Base-by-base conservation (phyloP, 179 eudicot genomes). In the Beta lomatogona region DNA sequence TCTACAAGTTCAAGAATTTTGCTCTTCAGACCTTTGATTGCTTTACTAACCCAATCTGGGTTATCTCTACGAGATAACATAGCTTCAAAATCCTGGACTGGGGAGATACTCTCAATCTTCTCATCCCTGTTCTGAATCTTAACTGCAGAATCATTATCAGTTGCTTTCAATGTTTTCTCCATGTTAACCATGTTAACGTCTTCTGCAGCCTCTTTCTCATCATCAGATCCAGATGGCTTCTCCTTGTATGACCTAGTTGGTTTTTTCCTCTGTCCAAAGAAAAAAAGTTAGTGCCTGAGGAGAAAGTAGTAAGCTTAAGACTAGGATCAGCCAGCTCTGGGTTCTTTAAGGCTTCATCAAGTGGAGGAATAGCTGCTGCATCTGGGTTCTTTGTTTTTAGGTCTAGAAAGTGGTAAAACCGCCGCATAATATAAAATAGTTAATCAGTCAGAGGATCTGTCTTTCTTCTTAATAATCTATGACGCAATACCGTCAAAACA, bases 61-160 rank as follows among this genome's bases (percentile, higher is more conserved):
- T 82, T 85, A 81, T 96, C 99, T 85, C 98, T 91, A 46, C 98
- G 97, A 61, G 97, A 90, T 83, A 96, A 78, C 96, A 96, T 94
- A 71, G 89, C 89, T 90, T 94, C 97, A 87, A 96, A 96, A 78
- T 94, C 98, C 89, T 89, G 90, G 78, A 94, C 89, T 60, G 97
- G 94, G 77, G 90, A 88, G 75, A 80, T 77, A 78, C 85, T 84
- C 73, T 96, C 97, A 84, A 92, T 89, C 72, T 87, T 86, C 77
- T 92, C 91, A 60, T 81, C 87, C 77, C 71, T 81, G 59, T 78
- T 78, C 73, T 85, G 84, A 68, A 81, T 67, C 79, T 81, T 84
- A 50, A 45, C 58, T 12, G 65, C 21, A 78, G 82, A 63, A 78
- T 19, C 64, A 50, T 74, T 22, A 77, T 66, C 77, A 31, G 68